Evolutionary conservation across 2,329 filamentous ascomycete species (phyloP), one percentile per base, ranked within the genome.

Genomic region (Colletotrichum sp.): DNA sequence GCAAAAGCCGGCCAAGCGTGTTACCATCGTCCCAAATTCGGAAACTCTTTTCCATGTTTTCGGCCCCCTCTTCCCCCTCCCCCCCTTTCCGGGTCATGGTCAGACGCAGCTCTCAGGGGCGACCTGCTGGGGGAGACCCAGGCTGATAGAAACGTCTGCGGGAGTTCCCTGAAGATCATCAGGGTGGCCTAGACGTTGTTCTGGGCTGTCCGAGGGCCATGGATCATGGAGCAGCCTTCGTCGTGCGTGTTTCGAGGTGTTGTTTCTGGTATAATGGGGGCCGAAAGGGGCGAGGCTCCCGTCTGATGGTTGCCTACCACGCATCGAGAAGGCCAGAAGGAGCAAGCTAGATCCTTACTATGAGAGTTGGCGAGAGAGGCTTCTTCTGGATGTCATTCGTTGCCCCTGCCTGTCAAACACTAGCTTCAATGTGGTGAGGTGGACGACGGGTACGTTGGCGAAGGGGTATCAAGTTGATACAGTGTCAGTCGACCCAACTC

Each of bases 171-270:
- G 30, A 61, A 61, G 59, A 63, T 63, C 30, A 25, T 4, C 59
- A 34, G 30, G 59, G 22, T n/a, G 30, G 59, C 30, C 22, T 15
- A 9, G 59, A 30, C 19, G 59, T 15, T 30, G 5, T 4, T 36
- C 30, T 36, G 19, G 59, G 1, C 1, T 61, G 59, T 5, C 0
- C 1, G 15, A 1, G 0, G 55, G 0, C 13, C 2, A 22, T 52
- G 44, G 1, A 22, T 13, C 11, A 25, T 52, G 44, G 44, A 52
- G n/a, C 0, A 22, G 44, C 25, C 55, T 11, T 59, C 15, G 22
- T 28, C 15, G 16, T 28, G 19, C 8, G 59, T 61, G 30, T 36
- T 63, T 63, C 30, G n/a, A 63, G 3, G 28, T 25, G 30, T 63
- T 16, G 59, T 63, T 15, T 34, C 30, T 36, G 9, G 13, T 63